Evolutionary conservation across 2,329 filamentous ascomycete genomes (phyloP).

Genomic region (Colletotrichum lentis): DNA sequence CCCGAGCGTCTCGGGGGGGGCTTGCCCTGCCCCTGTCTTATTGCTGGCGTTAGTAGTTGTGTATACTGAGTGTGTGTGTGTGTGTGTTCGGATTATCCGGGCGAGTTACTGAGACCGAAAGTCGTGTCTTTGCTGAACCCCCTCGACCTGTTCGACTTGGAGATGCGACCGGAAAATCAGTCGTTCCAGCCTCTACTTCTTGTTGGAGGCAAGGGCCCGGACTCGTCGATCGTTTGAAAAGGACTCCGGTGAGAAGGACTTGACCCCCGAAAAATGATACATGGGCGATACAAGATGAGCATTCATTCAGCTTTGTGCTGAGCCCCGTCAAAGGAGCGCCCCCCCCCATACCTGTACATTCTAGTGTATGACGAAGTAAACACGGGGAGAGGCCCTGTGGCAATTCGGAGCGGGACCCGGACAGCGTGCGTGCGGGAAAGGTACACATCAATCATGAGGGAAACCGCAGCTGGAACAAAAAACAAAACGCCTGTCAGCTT

Average conservation of each 20-base stretch:
- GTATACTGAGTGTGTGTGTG: not conserved
- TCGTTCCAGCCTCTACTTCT: not conserved
- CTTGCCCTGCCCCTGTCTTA: conserved; percentile 27
- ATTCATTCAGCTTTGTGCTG: conserved; percentile 6
- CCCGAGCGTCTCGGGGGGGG: not conserved
- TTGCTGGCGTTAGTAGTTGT: not conserved
- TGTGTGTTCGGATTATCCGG: not conserved
- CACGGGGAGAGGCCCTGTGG: conserved; percentile 8
- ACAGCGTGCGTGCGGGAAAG: not conserved
- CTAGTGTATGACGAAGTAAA: conserved; percentile 35
- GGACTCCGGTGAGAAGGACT: too few species aligned
- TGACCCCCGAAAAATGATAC: not conserved
- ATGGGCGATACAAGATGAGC: not conserved
- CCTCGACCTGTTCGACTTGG: too few species aligned
- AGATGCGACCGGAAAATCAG: not conserved
- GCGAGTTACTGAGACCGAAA: conserved; percentile 16
- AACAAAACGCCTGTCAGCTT: too few species aligned
- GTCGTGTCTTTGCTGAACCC: not conserved
- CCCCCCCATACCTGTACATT: too few species aligned
- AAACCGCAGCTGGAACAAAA: too few species aligned
- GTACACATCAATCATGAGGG: too few species aligned
- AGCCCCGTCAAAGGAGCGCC: conserved; percentile 26
- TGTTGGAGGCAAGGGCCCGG: not conserved
- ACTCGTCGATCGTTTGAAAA: too few species aligned
- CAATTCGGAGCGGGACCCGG: not conserved